Evolutionary conservation across 2,329 filamentous ascomycete genomes (phyloP).

Genomic region (Diaporthe ilicicola): DNA sequence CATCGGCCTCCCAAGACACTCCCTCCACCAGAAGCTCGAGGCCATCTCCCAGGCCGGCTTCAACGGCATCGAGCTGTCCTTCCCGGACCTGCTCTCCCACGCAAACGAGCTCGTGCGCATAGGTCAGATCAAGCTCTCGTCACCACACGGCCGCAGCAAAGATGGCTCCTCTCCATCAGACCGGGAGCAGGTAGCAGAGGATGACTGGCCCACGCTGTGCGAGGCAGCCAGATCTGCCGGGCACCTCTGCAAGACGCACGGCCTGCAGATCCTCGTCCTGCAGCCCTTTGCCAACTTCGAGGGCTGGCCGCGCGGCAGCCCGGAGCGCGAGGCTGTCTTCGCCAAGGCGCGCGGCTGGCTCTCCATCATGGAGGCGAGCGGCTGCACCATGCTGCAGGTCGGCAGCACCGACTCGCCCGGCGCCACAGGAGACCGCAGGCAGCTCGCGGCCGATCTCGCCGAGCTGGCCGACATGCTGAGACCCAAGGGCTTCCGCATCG

Average conservation of each 20-base stretch:
- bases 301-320: conserved; percentile 70
- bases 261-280: conserved; percentile 72
- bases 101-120: conserved; percentile 56
- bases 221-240: conserved; percentile 63
- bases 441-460: conserved; percentile 68
- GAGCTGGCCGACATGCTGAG: conserved; percentile 71
- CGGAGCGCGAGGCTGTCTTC: conserved; percentile 70
- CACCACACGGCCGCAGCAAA: neutral
- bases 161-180: neutral
- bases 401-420: conserved; percentile 62
- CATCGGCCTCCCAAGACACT: conserved; percentile 52
- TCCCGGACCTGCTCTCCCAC: conserved; percentile 75
- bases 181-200: conserved; percentile 55
- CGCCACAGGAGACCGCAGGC: conserved; percentile 56
- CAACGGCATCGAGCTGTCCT: conserved; percentile 75
- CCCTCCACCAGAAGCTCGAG: conserved; percentile 66
- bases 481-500: conserved; percentile 65
- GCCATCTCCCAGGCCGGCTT: conserved; percentile 74
- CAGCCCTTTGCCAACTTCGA: conserved; percentile 83
- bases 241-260: conserved; percentile 60
- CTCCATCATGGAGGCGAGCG: conserved; percentile 73
- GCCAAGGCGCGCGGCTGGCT: conserved; percentile 72
- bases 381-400: conserved; percentile 76
- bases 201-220: conserved; percentile 68
- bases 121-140: neutral